Base-by-base conservation (phyloP, 306 rosid species). In the Fagus crenata region DNA sequence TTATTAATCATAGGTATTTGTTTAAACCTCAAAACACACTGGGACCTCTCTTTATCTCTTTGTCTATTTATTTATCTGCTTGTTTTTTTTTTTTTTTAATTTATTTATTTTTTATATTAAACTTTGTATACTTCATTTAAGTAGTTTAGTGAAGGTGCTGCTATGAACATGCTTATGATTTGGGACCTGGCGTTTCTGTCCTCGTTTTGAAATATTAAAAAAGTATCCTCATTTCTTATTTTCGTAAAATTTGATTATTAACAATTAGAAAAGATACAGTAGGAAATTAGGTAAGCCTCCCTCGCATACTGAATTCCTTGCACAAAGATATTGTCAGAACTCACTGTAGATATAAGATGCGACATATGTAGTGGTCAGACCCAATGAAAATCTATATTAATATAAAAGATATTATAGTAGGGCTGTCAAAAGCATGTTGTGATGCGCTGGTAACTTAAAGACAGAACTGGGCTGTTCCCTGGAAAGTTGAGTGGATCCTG, bases 1-100 rank as follows among this genome's bases (percentile, higher is more conserved):
- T 95, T 77, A 92, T 95, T 67, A 95, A 95, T 80, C 98, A 95
- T 85, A 90, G 97, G 98, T 95, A 89, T 41, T 58, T 8, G 18
- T 37, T 73, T 75, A 33, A 32, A 80, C 15, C 71, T 79, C 71
- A 78, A 22, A 51, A 7, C 71, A 54, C 31, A 18, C 13, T 9
- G 17, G 37, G 75, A 49, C 71, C 53, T 49, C 31, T 28, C 3
- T 28, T 14, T 12, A 18, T 49, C 39, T 14, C 35, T 35, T 63
- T 51, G 39, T 69, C 6, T 7, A 6, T 64, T 61, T 22, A 22
- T 22, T 22, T 22, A 22, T 32, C 33, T 46, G 7, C 41, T 43
- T 49, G 8, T 61, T 17, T 79, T 73, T 67, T 22, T 33, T 79
- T 22, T 22, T 22, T 22, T 22, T 22, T 22, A 22, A 22, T 22